Evolutionary conservation across 495 filamentous ascomycete genomes (phyloP).

Genomic region (Lophiostoma macrostomum): DNA sequence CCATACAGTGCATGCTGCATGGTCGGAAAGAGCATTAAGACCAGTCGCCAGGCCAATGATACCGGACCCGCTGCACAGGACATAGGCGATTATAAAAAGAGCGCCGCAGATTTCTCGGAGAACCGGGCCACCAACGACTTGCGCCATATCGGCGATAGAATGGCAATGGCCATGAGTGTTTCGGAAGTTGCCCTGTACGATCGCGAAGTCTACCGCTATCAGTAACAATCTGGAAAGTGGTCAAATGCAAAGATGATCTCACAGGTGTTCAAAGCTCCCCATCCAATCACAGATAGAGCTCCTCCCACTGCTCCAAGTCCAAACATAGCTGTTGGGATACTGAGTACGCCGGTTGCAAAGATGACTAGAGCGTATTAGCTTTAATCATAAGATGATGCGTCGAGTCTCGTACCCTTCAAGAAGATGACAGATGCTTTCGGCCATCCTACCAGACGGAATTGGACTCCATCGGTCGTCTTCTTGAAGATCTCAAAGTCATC

Average conservation of each 20-base stretch:
- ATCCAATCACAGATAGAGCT: slow-evolving; percentile 45
- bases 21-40: slow-evolving; percentile 61
- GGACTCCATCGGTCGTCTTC: slow-evolving; percentile 47
- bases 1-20: slow-evolving; percentile 65
- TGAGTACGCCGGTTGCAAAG: slow-evolving; percentile 32
- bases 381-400: not conserved
- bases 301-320: slow-evolving; percentile 44
- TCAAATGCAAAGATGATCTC: not conserved
- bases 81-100: slow-evolving; percentile 63
- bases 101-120: slow-evolving; percentile 63
- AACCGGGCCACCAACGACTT: slow-evolving; percentile 59
- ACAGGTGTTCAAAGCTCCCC: slow-evolving; percentile 45
- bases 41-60: slow-evolving; percentile 69
- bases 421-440: slow-evolving; percentile 56
- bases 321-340: slow-evolving; percentile 43
- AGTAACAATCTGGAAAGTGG: not conserved
- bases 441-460: slow-evolving; percentile 60
- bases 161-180: slow-evolving; percentile 63
- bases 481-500: slow-evolving; percentile 52
- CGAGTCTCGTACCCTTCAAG: slow-evolving; percentile 42
- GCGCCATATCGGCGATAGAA: slow-evolving; percentile 68
- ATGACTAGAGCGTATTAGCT: slow-evolving; percentile 3
- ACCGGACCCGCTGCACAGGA: slow-evolving; percentile 74
- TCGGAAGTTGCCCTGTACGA: slow-evolving; percentile 64
- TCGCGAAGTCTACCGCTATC: slow-evolving; percentile 29